A percentile compares a stretch with the other conserved stretches of the same genome.
Evolutionary conservation across 768 basidiomycete genomes (phyloP).

Genomic region (Suillus clintonianus): DNA sequence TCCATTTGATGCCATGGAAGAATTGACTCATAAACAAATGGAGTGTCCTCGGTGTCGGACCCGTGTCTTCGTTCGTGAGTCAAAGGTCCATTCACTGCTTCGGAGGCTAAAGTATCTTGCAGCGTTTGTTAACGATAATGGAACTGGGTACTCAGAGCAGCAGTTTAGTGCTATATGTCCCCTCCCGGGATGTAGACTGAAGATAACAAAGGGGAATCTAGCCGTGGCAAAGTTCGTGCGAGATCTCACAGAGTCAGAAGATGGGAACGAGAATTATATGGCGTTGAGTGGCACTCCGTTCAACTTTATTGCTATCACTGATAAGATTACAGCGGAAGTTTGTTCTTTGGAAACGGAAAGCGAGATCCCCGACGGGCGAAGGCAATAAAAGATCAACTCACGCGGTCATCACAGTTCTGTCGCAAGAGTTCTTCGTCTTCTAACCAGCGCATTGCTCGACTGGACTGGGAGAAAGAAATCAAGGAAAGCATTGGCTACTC

Average conservation of each 20-base stretch:
- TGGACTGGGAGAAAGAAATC: conserved; percentile 24
- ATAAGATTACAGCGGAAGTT: conserved; percentile 32
- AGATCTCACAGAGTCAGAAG: conserved; percentile 35
- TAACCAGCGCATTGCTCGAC: conserved; percentile 22
- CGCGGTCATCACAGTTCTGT: conserved; percentile 22
- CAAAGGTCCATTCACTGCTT: background rate
- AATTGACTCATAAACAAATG: conserved; percentile 25
- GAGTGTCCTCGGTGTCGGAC: conserved; percentile 39
- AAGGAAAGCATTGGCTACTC: conserved; percentile 30
- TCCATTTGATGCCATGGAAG: conserved; percentile 35
- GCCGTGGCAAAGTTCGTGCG: conserved; percentile 44
- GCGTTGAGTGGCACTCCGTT: conserved; percentile 34
- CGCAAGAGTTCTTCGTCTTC: background rate
- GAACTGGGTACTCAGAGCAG: conserved; percentile 50
- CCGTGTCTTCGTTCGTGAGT: conserved; percentile 33
- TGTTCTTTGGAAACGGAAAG: conserved; percentile 30
- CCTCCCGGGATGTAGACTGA: conserved; percentile 37
- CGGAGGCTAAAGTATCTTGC: background rate
- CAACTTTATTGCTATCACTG: background rate
- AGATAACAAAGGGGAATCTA: conserved; percentile 44
- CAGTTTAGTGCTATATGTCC: conserved; percentile 41
- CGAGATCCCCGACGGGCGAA: conserved; percentile 28
- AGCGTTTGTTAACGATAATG: conserved; percentile 44
- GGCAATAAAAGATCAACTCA: conserved; percentile 28
- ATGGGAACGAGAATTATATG: conserved; percentile 25